Percentiles rank a stretch among this genome's conserved stretches.
Evolutionary conservation across 306 rosid species (phyloP).

Genomic region (Malus fusca): DNA sequence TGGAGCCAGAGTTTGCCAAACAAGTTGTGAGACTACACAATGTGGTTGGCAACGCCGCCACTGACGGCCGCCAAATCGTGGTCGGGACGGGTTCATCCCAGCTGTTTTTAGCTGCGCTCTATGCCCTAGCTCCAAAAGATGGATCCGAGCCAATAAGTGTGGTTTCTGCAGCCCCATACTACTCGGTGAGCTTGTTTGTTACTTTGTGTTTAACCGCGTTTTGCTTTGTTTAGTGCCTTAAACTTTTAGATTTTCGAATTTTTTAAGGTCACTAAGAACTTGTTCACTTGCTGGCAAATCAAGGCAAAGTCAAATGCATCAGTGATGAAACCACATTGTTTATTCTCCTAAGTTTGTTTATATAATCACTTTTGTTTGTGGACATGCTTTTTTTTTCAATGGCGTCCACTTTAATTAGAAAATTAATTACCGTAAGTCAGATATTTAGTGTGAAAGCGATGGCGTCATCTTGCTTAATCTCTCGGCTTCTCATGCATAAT

Average conservation of each 20-base stretch:
- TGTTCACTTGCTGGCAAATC: conserved; percentile 15
- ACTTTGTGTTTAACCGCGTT: conserved; percentile 4
- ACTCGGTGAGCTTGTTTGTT: conserved; percentile 48
- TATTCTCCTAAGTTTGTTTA: conserved; percentile 2
- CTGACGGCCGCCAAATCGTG: conserved; percentile 60
- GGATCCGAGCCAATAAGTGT: conserved; percentile 50
- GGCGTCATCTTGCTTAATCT: neutral
- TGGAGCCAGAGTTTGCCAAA: conserved; percentile 57
- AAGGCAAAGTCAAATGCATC: conserved; percentile 17
- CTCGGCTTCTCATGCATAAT: neutral
- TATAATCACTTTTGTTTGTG: conserved; percentile 13
- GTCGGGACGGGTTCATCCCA: conserved; percentile 98
- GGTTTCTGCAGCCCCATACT: conserved; percentile 66
- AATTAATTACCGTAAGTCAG: neutral
- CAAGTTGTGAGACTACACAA: conserved; percentile 64
- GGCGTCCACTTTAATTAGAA: conserved; percentile 1
- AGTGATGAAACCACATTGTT: conserved; percentile 1
- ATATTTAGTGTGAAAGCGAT: neutral
- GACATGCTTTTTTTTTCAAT: conserved; percentile 15
- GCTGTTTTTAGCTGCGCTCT: conserved; percentile 72
- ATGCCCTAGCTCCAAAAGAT: conserved; percentile 55
- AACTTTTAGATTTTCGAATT: neutral
- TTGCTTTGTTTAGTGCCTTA: neutral
- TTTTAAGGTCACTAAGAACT: neutral
- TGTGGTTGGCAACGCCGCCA: conserved; percentile 71